A percentile compares a stretch with the other conserved stretches of the same genome.
Conservation (phyloP, 352 stramenopile genomes). For the Phytophthora palmivora region DNA sequence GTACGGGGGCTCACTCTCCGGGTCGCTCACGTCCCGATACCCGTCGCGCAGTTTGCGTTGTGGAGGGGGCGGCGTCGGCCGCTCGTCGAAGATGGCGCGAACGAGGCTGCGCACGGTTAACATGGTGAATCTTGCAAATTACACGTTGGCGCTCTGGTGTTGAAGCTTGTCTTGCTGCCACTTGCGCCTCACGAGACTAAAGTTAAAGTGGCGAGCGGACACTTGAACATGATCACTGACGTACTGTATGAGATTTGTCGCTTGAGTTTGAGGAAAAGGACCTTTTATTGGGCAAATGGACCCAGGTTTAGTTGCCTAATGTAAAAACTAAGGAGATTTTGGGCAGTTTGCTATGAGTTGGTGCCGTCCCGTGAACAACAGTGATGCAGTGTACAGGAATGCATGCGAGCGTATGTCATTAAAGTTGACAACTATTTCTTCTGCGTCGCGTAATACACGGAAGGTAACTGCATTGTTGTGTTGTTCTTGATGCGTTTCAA, state of each 20-base stretch:
- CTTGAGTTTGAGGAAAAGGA: too few species aligned
- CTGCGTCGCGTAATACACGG: neutral
- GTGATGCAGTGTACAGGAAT: neutral
- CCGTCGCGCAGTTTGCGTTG: neutral
- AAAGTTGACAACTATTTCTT: neutral
- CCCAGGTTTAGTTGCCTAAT: too few species aligned
- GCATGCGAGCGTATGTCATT: neutral
- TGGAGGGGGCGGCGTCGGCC: constrained; percentile 17
- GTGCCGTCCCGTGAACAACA: neutral
- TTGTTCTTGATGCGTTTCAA: too few species aligned
- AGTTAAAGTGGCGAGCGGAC: constrained; percentile 19
- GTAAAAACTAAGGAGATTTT: too few species aligned
- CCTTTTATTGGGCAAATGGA: too few species aligned
- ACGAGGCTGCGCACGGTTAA: constrained; percentile 40
- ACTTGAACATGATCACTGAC: constrained; percentile 28
- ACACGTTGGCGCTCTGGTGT: neutral
- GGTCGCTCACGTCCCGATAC: constrained; percentile 19
- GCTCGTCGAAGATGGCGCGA: constrained; percentile 47
- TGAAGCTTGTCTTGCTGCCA: neutral
- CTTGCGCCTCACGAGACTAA: constrained; percentile 4
- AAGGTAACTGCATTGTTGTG: neutral
- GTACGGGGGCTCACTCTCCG: constrained; percentile 45
- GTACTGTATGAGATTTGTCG: neutral
- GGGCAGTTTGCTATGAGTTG: too few species aligned
- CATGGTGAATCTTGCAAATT: constrained; percentile 27